Conservation (phyloP, 2,329 filamentous ascomycete genomes). For the Colletotrichum nymphaeae region DNA sequence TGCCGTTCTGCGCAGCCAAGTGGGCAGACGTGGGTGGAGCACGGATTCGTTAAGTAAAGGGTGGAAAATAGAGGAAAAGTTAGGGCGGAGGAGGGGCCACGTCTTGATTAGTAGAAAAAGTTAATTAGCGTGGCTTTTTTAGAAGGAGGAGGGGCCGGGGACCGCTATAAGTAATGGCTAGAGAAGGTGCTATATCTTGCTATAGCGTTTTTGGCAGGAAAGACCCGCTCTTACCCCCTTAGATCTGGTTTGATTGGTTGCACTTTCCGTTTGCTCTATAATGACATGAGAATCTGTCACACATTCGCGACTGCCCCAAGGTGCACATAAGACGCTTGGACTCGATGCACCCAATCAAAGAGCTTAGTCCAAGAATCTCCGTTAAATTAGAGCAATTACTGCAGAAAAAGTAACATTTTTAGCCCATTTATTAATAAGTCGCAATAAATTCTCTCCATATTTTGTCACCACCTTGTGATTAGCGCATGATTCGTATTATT, state of each 20-base stretch:
- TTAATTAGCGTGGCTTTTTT: not conserved
- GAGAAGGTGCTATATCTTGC: not conserved
- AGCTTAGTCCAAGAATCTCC: no score
- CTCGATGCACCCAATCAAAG: no score
- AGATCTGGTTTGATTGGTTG: not conserved
- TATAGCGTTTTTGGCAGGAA: not conserved
- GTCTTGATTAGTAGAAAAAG: not conserved
- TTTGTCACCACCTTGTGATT: not conserved
- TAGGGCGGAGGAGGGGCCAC: not conserved
- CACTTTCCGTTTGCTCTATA: no score
- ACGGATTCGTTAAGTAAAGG: not conserved
- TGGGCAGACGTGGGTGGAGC: not conserved
- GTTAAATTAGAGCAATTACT: no score
- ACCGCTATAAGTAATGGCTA: not conserved
- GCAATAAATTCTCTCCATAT: not conserved
- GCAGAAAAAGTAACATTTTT: not conserved
- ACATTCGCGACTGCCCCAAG: not conserved
- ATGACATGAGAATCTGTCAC: not conserved
- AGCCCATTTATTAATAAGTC: not conserved
- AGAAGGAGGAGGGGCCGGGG: not conserved
- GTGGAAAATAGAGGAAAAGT: not conserved
- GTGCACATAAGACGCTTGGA: not conserved
- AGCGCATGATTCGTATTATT: no score
- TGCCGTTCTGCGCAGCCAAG: not conserved
- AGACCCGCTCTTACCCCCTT: not conserved